Base-by-base conservation (phyloP, 2,329 filamentous ascomycete species). In the Diaporthe caulivora region DNA sequence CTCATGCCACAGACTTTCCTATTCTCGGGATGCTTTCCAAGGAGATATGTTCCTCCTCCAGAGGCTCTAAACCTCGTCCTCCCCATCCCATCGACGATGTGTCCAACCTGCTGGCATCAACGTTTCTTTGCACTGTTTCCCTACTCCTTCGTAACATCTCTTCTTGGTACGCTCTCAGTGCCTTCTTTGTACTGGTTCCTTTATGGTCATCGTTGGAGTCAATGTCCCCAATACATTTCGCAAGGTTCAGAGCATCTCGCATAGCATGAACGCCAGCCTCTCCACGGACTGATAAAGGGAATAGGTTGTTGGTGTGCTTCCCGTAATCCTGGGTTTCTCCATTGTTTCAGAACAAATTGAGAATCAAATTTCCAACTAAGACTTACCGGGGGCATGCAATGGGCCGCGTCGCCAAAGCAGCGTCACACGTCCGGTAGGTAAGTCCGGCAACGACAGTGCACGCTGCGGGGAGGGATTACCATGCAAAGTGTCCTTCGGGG, bases 361-460 rank as follows among this genome's bases (percentile, higher is more conserved):
- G n/a, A n/a, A n/a, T n/a, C n/a, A n/a, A n/a, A n/a, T n/a, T n/a
- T n/a, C n/a, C n/a, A n/a, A n/a, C n/a, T 26, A 4, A 7, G 15
- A 62, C 58, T 62, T 62, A 62, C 58, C 31, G 1, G 58, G 6
- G 58, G 58, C 58, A 62, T 62, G 26, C 40, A 62, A n/a, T 62
- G 58, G 15, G 58, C 58, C 1, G 58, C 58, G 9, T 62, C 58
- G 3, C 58, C 58, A 1, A 62, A n/a, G 58, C 17, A 62, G 58
- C 40, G 58, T 62, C 1, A 62, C 40, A 17, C 58, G 58, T 10
- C 58, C 40, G 40, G 26, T n/a, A 26, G 58, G 58, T 26, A 62
- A 15, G 8, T 62, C 40, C 2, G 58, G 17, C 18, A 62, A 31
- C 24, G 17, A 21, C n/a, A 62, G 40, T 8, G 58, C 58, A 9